Evolutionary conservation across 768 basidiomycete genomes (phyloP), one percentile per base, ranked within the genome.

Genomic region (Trametes cubensis): DNA sequence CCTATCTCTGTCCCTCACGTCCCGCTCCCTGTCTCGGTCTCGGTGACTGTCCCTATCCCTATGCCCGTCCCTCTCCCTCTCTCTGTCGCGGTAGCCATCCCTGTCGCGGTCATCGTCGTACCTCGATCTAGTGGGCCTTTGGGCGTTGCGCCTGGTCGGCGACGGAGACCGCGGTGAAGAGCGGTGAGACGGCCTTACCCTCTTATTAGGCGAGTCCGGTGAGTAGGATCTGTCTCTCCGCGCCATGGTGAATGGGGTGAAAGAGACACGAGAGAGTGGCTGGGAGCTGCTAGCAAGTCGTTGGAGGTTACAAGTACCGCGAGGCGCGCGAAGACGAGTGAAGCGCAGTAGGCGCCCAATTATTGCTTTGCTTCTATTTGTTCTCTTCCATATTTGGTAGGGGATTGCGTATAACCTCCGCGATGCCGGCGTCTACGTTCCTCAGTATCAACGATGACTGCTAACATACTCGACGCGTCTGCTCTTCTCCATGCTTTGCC

Each of bases 161-260:
- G 92, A 94, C 78, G 92, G 91, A 82, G 90, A 93, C 87, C 92
- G 87, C 73, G 90, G 83, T 84, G 88, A 90, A 76, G 77, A 79
- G 85, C 90, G 90, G 82, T 94, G 87, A 86, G 91, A 93, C 82
- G 86, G 86, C 83, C 92, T 94, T 93, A 94, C 92, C 92, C 91
- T 83, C 89, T 94, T 93, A 80, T 92, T 90, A 67, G 89, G 81
- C 70, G 83, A 74, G 61, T 92, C 90, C 72, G 90, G 90, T 46
- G 90, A 90, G 74, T 74, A 72, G 18, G 74, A 76, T 63, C 75
- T 74, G 57, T 75, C 75, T 61, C 76, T 71, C 58, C 75, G 67
- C 15, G 74, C 72, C 75, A 76, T 76, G 21, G 17, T 56, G 48
- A 41, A 21, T 42, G 26, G 45, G 34, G 28, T 47, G 47, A 40